Evolutionary conservation across 2,329 filamentous ascomycete species (phyloP), one percentile per base, ranked within the genome.

Genomic region (Hymenoscyphus repandus): DNA sequence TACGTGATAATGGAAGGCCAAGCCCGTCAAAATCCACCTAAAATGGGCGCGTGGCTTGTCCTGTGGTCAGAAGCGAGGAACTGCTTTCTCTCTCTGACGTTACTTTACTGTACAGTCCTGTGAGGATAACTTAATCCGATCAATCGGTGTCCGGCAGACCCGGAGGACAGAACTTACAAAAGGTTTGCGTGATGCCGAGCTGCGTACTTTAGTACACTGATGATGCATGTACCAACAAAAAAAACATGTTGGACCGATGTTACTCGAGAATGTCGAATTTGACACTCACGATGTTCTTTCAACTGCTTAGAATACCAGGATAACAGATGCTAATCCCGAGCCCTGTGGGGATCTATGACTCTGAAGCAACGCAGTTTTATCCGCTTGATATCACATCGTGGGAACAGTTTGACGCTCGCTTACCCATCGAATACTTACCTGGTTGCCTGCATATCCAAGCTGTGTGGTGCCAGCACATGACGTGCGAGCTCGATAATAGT

Each of bases 61-160:
- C 22, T 41, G 39, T 57, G 50, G 47, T 57, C 55, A 57, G 52
- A 49, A 49, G 51, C 36, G 22, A 13, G 20, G 38, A 32, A 44
- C n/a, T 12, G 18, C 22, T 40, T 40, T 34, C 43, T 50, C 46
- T 51, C 50, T 34, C 40, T 57, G 52, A 53, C 50, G 52, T 55
- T 48, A n/a, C 40, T 10, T 31, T 27, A 6, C 40, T 20, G 17
- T 41, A n/a, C 18, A 7, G 20, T 45, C 46, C 27, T 31, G 38
- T 43, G 37, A 52, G 31, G 17, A 43, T 22, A 43, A 30, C 6
- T 11, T 15, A 31, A 27, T 43, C 40, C 40, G 40, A 43, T 43
- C 40, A 13, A 30, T 43, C 40, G 40, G 40, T 22, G 11, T 27
- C 40, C 40, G 40, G 40, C 11, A 20, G 40, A 31, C 11, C 40